These are phyloP conservation scores for Paraphoma chrysanthemicola DNA, from an alignment of 2,329 filamentous ascomycete genomes.

Conservation along the genomic window DNA sequence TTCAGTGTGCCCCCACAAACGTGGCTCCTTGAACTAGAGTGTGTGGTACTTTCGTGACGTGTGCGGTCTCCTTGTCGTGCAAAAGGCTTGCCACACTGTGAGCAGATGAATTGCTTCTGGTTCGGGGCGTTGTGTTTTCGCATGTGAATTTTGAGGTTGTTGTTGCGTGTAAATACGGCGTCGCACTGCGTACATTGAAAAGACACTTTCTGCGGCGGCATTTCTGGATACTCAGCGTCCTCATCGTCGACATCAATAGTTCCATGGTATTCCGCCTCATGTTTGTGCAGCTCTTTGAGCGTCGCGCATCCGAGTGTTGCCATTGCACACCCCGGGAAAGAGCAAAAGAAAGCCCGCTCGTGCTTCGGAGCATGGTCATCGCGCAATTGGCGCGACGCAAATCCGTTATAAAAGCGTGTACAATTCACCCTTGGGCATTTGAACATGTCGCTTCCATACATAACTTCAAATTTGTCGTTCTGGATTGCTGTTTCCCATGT, in stretches of 20 bases:
- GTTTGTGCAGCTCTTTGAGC: slow-evolving; percentile 6
- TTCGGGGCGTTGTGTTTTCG: slow-evolving; percentile 7
- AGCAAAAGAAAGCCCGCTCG: slow-evolving; percentile 10
- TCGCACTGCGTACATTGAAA: slow-evolving; percentile 8
- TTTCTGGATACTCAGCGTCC: slow-evolving; percentile 7
- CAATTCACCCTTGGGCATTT: slow-evolving; percentile 10
- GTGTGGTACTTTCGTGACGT: slow-evolving; percentile 12
- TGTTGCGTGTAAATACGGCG: slow-evolving; percentile 9
- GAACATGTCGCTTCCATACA: slow-evolving; percentile 7
- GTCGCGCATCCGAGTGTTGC: slow-evolving; percentile 6
- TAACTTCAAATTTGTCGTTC: neutral
- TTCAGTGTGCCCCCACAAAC: slow-evolving; percentile 12
- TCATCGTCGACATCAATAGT: slow-evolving; percentile 7
- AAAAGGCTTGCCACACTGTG: slow-evolving; percentile 10
- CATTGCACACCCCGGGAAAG: slow-evolving; percentile 8
- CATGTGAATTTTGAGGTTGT: slow-evolving; percentile 10
- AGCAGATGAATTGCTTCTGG: slow-evolving; percentile 3
- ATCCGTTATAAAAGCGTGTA: slow-evolving; percentile 8
- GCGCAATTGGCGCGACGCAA: neutral
- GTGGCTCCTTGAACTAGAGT: slow-evolving; percentile 4
- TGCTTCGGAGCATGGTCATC: slow-evolving; percentile 7
- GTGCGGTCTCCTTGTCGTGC: slow-evolving; percentile 12
- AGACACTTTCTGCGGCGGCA: neutral
- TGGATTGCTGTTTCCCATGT: neutral
- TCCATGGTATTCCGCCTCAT: slow-evolving; percentile 6